These are phyloP conservation scores for Metschnikowia anglica DNA, from an alignment of 805 yeast species.

Conservation along the genomic window DNA sequence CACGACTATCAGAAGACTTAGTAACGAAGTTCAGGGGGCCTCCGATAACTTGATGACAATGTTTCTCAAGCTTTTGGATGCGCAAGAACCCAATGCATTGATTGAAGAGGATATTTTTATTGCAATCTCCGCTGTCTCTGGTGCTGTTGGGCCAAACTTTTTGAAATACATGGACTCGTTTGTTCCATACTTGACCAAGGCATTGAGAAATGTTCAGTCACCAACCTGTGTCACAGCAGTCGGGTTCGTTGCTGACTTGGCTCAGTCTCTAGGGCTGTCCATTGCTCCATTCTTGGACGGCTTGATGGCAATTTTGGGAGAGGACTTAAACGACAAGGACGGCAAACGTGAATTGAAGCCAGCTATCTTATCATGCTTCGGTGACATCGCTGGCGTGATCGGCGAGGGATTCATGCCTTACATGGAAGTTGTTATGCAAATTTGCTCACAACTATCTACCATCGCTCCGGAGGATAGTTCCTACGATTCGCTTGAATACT, in stretches of 20 bases:
- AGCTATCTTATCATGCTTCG: slow-evolving; percentile 85
- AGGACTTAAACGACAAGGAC: slow-evolving; percentile 61
- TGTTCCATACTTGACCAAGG: slow-evolving; percentile 76
- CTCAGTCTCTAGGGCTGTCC: slow-evolving; percentile 78
- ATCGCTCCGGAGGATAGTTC: slow-evolving; percentile 65
- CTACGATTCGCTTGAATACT: slow-evolving; percentile 74
- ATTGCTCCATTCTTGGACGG: slow-evolving; percentile 75
- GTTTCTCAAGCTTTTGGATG: slow-evolving; percentile 64
- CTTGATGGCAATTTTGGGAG: slow-evolving; percentile 81
- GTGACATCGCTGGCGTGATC: slow-evolving; percentile 89
- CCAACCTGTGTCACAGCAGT: slow-evolving; percentile 87
- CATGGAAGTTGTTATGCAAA: slow-evolving; percentile 72
- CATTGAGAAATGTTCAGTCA: slow-evolving; percentile 78
- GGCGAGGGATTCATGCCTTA: slow-evolving; percentile 77
- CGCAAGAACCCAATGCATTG: slow-evolving; percentile 64
- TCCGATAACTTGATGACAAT: slow-evolving; percentile 84
- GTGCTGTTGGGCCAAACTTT: slow-evolving; percentile 71
- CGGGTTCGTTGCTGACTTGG: slow-evolving; percentile 91
- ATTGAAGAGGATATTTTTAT: slow-evolving; percentile 94
- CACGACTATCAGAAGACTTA: slow-evolving; percentile 79
- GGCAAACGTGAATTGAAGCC: slow-evolving; percentile 84
- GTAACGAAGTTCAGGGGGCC: slow-evolving; percentile 59
- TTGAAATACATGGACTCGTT: slow-evolving; percentile 76
- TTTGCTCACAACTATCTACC: slow-evolving; percentile 66
- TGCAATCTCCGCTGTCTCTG: slow-evolving; percentile 86